Evolutionary conservation across 2,329 filamentous ascomycete genomes (phyloP).

Genomic region (Erysiphe neolycopersici): DNA sequence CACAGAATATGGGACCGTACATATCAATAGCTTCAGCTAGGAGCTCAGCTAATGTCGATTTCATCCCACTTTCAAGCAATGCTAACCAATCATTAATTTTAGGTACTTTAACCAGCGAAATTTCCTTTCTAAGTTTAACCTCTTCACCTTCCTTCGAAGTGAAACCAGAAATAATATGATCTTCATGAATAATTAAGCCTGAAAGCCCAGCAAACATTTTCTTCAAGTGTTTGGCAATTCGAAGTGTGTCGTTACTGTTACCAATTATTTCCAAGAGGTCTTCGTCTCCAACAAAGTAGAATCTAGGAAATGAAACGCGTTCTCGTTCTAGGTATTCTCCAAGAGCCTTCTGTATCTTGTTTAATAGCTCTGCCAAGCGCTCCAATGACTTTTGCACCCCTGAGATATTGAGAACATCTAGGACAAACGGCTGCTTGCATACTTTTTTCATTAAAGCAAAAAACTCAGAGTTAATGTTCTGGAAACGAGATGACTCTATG

Average conservation of each 20-base stretch:
- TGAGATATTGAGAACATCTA: slow-evolving; percentile 87
- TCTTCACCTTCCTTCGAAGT: slow-evolving; percentile 87
- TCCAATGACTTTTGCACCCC: slow-evolving; percentile 92
- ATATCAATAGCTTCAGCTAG: slow-evolving; percentile 64
- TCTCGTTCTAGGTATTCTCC: slow-evolving; percentile 97
- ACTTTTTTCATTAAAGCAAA: slow-evolving; percentile 99
- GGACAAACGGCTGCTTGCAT: slow-evolving; percentile 79
- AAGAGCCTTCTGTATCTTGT: slow-evolving; percentile 97
- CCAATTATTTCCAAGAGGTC: slow-evolving; percentile 97
- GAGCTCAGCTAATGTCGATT: slow-evolving; percentile 70
- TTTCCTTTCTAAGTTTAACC: slow-evolving; percentile 66
- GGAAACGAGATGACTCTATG: slow-evolving; percentile 86
- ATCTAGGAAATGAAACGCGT: slow-evolving; percentile 86
- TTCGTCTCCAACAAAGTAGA: slow-evolving; percentile 98
- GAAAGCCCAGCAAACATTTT: slow-evolving; percentile 99
- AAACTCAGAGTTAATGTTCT: slow-evolving; percentile 98
- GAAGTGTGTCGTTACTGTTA: slow-evolving; percentile 90
- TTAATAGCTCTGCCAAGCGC: slow-evolving; percentile 80
- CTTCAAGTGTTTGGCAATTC: slow-evolving; percentile 94
- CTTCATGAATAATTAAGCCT: slow-evolving; percentile 73
- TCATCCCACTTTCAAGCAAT: slow-evolving; percentile 79
- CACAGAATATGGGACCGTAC: slow-evolving; percentile 54
- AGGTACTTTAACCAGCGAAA: slow-evolving; percentile 78
- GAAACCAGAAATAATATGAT: slow-evolving; percentile 69
- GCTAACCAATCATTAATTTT: slow-evolving; percentile 99